Percentiles rank a stretch among this genome's conserved stretches.
phyloP scores from a whole-genome alignment of 2,329 filamentous ascomycete genomes.

The Penicillium hesseltinei region DNA sequence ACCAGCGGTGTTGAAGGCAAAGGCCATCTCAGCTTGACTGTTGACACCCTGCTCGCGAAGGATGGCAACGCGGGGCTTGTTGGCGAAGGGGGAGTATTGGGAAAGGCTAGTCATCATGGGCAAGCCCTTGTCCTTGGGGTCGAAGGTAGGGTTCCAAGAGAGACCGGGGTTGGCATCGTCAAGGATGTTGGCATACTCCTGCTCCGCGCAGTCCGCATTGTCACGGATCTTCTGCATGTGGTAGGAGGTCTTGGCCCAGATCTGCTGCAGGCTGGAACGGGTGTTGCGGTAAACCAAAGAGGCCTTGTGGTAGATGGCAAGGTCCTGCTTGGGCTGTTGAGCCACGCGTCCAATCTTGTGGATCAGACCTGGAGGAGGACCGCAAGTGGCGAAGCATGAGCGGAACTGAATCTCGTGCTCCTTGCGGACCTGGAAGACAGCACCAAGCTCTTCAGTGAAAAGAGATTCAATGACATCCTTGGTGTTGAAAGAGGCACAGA shows the following conservation, averaged over 20 bases:
- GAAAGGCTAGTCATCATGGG: slow-evolving; percentile 65
- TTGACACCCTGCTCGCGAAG: slow-evolving; percentile 95
- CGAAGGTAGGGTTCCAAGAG: slow-evolving; percentile 77
- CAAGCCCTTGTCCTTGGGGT: slow-evolving; percentile 72
- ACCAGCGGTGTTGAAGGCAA: slow-evolving; percentile 85
- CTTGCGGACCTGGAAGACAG: slow-evolving; percentile 91
- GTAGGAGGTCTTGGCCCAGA: slow-evolving; percentile 84
- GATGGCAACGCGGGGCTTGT: slow-evolving; percentile 78
- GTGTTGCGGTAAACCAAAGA: slow-evolving; percentile 67
- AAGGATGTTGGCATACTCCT: slow-evolving; percentile 72
- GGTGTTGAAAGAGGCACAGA: slow-evolving; percentile 58
- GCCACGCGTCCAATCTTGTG: slow-evolving; percentile 79
- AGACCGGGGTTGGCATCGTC: slow-evolving; percentile 79
- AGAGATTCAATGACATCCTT: slow-evolving; percentile 70
- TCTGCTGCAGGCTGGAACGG: slow-evolving; percentile 74
- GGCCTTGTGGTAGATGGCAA: slow-evolving; percentile 71
- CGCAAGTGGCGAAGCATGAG: slow-evolving; percentile 85
- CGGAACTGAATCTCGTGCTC: slow-evolving; percentile 81
- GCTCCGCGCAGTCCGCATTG: slow-evolving; percentile 80
- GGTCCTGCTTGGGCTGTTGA: slow-evolving; percentile 65
- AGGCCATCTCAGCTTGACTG: slow-evolving; percentile 95
- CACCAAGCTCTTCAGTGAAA: slow-evolving; percentile 95
- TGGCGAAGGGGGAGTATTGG: slow-evolving; percentile 55
- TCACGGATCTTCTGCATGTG: slow-evolving; percentile 89
- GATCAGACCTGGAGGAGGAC: slow-evolving; percentile 76